A percentile compares a stretch with the other conserved stretches of the same genome.
phyloP scores from a whole-genome alignment of 306 rosid species.

The Pterocarpus macrocarpus region DNA sequence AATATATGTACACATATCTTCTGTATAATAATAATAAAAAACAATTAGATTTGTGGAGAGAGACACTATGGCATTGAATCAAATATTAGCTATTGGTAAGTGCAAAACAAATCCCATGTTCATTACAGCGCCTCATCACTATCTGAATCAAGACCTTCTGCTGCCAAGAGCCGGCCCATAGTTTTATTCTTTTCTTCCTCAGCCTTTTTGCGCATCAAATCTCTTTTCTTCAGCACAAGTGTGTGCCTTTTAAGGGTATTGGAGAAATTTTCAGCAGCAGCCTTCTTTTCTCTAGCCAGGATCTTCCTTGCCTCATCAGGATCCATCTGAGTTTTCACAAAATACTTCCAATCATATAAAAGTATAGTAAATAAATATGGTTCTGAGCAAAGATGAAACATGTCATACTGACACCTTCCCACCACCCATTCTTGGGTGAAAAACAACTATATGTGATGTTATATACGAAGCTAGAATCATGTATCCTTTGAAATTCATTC shows the following conservation, averaged over 20 bases:
- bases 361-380: slow-evolving; percentile 18
- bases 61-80: slow-evolving; percentile 41
- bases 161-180: slow-evolving; percentile 78
- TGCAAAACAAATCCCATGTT: slow-evolving; percentile 38
- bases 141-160: slow-evolving; percentile 90
- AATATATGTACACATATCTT: slow-evolving; percentile 56
- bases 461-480: slow-evolving; percentile 8
- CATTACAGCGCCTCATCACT: slow-evolving; percentile 62
- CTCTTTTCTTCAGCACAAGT: slow-evolving; percentile 82
- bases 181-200: slow-evolving; percentile 78
- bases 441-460: slow-evolving; percentile 29
- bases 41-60: slow-evolving; percentile 35
- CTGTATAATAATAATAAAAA: slow-evolving; percentile 41
- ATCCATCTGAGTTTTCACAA: slow-evolving; percentile 71
- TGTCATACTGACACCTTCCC: slow-evolving; percentile 17
- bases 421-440: slow-evolving; percentile 20
- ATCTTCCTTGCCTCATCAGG: slow-evolving; percentile 85
- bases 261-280: slow-evolving; percentile 73
- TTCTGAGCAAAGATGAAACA: slow-evolving; percentile 19
- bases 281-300: slow-evolving; percentile 87
- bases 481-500: slow-evolving; percentile 17
- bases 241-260: slow-evolving; percentile 89
- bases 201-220: slow-evolving; percentile 80
- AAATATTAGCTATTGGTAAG: slow-evolving; percentile 40
- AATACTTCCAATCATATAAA: slow-evolving; percentile 44